Evolutionary conservation across 2,329 filamentous ascomycete species (phyloP).

Genomic region (Kalmusia sp.): DNA sequence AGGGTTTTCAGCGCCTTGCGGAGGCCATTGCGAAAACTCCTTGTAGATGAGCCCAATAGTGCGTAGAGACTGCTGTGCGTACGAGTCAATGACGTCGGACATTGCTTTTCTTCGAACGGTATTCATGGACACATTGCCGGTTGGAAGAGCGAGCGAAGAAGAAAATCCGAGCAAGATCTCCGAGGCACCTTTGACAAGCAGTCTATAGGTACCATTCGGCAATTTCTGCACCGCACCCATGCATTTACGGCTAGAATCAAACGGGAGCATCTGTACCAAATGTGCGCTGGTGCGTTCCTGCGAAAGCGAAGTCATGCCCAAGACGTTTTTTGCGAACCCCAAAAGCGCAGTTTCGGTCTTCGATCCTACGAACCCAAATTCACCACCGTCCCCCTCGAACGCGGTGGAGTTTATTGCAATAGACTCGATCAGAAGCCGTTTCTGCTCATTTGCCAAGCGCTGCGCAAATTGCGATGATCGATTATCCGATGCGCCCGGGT

Average conservation of each 20-base stretch:
- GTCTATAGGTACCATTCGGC: conserved; percentile 54
- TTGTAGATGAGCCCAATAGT: conserved; percentile 50
- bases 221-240: conserved; percentile 63
- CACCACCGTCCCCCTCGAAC: conserved; percentile 54
- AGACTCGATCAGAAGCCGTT: conserved; percentile 28
- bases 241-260: conserved; percentile 62
- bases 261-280: conserved; percentile 59
- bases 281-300: conserved; percentile 57
- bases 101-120: conserved; percentile 22
- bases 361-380: conserved; percentile 61
- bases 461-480: conserved; percentile 50
- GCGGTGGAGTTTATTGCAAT: conserved; percentile 57
- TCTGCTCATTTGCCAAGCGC: conserved; percentile 49
- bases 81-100: conserved; percentile 40
- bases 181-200: conserved; percentile 65
- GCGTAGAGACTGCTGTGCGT: conserved; percentile 49
- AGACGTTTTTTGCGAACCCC: conserved; percentile 56
- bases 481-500: conserved; percentile 55
- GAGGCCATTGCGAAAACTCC: conserved; percentile 50
- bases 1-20: conserved; percentile 23
- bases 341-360: conserved; percentile 64
- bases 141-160: conserved; percentile 16
- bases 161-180: conserved; percentile 59
- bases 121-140: conserved; percentile 20
- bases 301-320: conserved; percentile 57